Conservation (phyloP, 768 basidiomycete species). For the Mycena rebaudengoi region DNA sequence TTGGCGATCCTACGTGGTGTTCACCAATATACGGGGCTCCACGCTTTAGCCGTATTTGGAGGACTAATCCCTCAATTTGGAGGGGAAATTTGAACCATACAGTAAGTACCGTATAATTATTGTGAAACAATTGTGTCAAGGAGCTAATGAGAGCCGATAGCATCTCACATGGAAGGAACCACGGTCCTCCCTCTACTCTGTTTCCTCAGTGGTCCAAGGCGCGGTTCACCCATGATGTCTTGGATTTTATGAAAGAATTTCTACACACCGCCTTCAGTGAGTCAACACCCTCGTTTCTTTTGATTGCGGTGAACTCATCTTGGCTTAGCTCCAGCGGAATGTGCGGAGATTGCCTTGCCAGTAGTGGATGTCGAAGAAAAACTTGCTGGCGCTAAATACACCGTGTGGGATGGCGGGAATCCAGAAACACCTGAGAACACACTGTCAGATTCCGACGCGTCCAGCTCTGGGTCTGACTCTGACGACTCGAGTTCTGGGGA, state of each 20-base stretch:
- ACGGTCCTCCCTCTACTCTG: not conserved
- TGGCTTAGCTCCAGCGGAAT: not conserved
- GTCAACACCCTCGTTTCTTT: not conserved
- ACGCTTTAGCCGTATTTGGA: not conserved
- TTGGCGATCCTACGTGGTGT: constrained; percentile 7
- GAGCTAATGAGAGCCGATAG: not conserved
- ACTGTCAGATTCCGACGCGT: not conserved
- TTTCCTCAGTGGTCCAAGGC: constrained; percentile 4
- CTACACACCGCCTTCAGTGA: constrained; percentile 4
- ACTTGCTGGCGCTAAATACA: no score
- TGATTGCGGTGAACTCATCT: no score
- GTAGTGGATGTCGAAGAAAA: no score
- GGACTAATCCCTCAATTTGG: constrained; percentile 7
- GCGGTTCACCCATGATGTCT: not conserved
- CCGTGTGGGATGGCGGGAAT: no score
- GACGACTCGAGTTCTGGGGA: not conserved
- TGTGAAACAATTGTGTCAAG: not conserved
- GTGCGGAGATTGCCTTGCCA: not conserved
- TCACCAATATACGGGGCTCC: not conserved
- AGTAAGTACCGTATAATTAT: not conserved
- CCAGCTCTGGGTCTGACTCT: no score
- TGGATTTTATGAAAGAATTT: constrained; percentile 1
- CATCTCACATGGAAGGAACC: not conserved
- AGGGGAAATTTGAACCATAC: not conserved
- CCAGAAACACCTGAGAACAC: not conserved